These are phyloP conservation scores for Beauveria medogensis DNA, from an alignment of 2,329 filamentous ascomycete genomes.

Conservation along the genomic window DNA sequence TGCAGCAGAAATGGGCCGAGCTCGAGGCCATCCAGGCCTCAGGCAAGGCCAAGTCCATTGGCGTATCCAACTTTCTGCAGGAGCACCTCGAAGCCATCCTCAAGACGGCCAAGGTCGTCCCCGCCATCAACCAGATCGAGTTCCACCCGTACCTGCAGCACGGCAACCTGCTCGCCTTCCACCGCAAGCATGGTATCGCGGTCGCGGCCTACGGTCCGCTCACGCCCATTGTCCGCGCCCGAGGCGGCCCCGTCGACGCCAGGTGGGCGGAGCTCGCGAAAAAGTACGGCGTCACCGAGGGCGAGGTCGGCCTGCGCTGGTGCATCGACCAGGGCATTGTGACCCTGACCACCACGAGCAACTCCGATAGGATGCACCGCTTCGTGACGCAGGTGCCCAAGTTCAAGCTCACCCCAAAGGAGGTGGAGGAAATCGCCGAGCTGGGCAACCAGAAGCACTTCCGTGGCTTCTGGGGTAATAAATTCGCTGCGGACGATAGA, in stretches of 20 bases:
- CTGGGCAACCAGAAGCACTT: constrained; percentile 53
- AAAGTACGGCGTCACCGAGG: constrained; percentile 51
- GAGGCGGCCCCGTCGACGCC: constrained; percentile 44
- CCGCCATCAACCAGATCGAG: constrained; percentile 75
- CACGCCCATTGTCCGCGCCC: constrained; percentile 37
- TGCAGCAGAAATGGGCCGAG: constrained; percentile 54
- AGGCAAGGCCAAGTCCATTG: constrained; percentile 61
- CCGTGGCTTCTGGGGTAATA: constrained; percentile 49
- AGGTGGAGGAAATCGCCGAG: constrained; percentile 48
- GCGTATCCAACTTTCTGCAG: constrained; percentile 66
- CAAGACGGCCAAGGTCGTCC: constrained; percentile 50
- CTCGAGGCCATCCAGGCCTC: constrained; percentile 58
- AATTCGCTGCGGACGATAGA: constrained; percentile 44
- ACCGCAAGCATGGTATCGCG: constrained; percentile 48
- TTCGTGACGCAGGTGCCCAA: constrained; percentile 41
- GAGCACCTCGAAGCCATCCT: constrained; percentile 48
- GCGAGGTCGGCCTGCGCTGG: constrained; percentile 53
- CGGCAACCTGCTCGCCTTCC: constrained; percentile 48
- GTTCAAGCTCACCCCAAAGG: constrained; percentile 52
- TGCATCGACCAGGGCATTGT: constrained; percentile 51
- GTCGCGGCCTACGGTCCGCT: constrained; percentile 49
- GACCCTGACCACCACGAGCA: constrained; percentile 52
- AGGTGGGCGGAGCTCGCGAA: constrained; percentile 41
- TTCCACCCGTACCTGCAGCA: constrained; percentile 70
- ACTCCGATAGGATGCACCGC: constrained; percentile 47